Evolutionary conservation across 805 yeast genomes (phyloP), one percentile per base, ranked within the genome.

Genomic region (Teunomyces tritomae): DNA sequence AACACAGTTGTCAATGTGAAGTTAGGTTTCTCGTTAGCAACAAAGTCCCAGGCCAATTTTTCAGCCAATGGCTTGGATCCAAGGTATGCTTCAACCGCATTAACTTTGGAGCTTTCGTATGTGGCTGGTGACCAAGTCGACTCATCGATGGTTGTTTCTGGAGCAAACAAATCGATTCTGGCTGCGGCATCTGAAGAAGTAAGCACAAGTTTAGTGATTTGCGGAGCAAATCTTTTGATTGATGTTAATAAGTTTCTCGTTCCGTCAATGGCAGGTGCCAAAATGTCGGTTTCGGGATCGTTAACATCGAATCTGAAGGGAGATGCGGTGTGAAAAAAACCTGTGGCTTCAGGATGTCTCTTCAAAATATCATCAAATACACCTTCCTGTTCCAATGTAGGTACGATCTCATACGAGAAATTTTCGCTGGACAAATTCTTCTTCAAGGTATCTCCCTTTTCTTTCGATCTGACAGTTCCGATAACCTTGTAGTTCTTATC

Each of bases 201-300:
- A n/a, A 78, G 52, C 17, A 82, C 82, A 29, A 82, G 76, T 39
- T 73, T 67, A 43, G 71, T 71, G 28, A 78, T 73, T 47, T 73
- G 68, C 8, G 77, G 72, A 14, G 78, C 82, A 52, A 64, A 70
- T 27, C 60, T 55, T 53, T 68, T 64, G 44, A 77, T 67, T 3
- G 81, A 70, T 11, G 65, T 59, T 57, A 82, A 66, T 48, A 80
- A 67, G 52, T 75, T 73, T 44, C 61, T 62, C 7, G 85, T 79
- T 43, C 87, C 87, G 37, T 71, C 61, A n/a, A 79, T 71, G 3
- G 87, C 86, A 8, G 87, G 87, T 10, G 64, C 61, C 24, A 81
- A 58, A 53, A 78, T 68, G 39, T 74, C 82, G 29, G 70, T 69
- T 53, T 81, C 82, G 3, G 71, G 68, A 43, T 73, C 73, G 4